phyloP scores from a whole-genome alignment of 1,284 basidiomycete species.

The Golubevia pallescens region DNA sequence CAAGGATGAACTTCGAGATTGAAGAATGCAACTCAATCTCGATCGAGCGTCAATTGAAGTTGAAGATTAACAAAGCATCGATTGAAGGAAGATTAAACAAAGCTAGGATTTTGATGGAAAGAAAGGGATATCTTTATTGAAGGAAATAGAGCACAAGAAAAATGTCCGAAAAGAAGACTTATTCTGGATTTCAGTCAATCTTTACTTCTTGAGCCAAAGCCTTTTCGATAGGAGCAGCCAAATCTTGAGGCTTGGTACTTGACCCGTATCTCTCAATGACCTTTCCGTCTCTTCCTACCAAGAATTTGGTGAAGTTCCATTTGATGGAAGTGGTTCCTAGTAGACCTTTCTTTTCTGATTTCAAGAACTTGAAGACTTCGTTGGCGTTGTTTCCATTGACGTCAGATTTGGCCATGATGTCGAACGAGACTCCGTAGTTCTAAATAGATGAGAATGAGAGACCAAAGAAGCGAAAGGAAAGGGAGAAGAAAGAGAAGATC shows the following conservation, averaged over 20 bases:
- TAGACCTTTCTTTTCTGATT: conserved; percentile 76
- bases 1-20: no score
- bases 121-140: no score
- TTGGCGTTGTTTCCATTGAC: conserved; percentile 82
- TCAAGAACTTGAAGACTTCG: conserved; percentile 84
- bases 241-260: conserved; percentile 75
- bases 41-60: no score
- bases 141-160: no score
- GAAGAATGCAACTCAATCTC: no score
- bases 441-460: conserved; percentile 9
- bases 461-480: neutral
- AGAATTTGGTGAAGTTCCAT: conserved; percentile 68
- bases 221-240: conserved; percentile 74
- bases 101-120: no score
- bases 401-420: conserved; percentile 71
- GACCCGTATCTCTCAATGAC: conserved; percentile 80
- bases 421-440: conserved; percentile 63
- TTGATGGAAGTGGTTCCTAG: conserved; percentile 79
- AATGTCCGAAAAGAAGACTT: no score
- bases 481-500: neutral
- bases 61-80: no score
- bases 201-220: no score
- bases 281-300: conserved; percentile 69
- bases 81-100: no score
- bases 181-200: no score